Base-by-base conservation (phyloP, 371 early-diverging fungal genomes). In the Mortierella sp. region DNA sequence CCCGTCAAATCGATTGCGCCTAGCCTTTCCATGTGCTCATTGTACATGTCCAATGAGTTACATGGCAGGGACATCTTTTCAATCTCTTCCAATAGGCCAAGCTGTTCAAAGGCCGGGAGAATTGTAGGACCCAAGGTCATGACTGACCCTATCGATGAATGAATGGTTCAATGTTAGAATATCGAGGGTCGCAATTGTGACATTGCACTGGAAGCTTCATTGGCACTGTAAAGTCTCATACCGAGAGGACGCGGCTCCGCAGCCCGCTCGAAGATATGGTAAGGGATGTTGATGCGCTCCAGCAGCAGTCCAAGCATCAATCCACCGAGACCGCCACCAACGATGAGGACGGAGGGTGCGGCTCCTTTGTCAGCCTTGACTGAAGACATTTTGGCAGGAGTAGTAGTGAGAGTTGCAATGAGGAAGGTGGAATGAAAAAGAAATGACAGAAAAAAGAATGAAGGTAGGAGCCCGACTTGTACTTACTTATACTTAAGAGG, bases 51-150 rank as follows among this genome's bases (percentile, higher is more conserved):
- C 14, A 51, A 30, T 3, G 51, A 51, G 24, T 23, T n/a, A 26
- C 45, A 42, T 9, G 58, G 19, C 2, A 23, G 13, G 1, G 58
- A 52, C 1, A 54, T 21, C 21, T 43, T 28, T 21, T 34, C 26
- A 10, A 67, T 1, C n/a, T 67, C 58, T 26, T 61, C 53, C 10
- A 50, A 39, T 3, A 67, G 42, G 0, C 68, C 62, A 18, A 62
- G 47, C 47, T 62, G 62, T 16, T 62, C 55, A 14, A 64, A 64
- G n/a, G 57, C 34, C 6, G 64, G 64, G 6, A 57, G 50, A n/a
- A 64, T 64, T 12, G 6, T 34, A 5, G 45, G 42, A 14, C 64
- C 50, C 6, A 64, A 31, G 6, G 45, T 42, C 34, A 64, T 64
- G 8, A 49, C 30, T 1, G 58, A 48, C 0, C 64, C 64, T 56